Evolutionary conservation across 2,329 filamentous ascomycete genomes (phyloP).

Genomic region (Colletotrichum musae): DNA sequence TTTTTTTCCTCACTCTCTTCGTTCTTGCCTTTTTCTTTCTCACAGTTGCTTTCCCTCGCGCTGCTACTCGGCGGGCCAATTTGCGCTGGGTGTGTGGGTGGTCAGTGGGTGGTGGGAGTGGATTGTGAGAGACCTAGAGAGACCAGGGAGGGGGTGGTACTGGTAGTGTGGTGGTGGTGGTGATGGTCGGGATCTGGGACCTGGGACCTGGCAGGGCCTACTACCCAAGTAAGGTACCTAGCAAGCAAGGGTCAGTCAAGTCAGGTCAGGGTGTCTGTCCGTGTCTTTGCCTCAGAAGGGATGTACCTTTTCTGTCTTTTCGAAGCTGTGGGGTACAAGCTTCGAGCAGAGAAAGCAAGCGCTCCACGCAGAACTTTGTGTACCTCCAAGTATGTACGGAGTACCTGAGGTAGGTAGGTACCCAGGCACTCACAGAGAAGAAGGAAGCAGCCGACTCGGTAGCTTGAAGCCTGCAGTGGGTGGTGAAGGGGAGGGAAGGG

Average conservation of each 20-base stretch:
- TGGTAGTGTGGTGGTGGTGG: neutral
- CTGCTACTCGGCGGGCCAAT: slow-evolving; percentile 28
- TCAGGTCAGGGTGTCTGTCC: slow-evolving; percentile 13
- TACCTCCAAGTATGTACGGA: neutral
- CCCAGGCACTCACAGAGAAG: neutral
- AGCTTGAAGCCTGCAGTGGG: neutral
- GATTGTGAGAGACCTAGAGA: neutral
- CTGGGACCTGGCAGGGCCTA: slow-evolving; percentile 32
- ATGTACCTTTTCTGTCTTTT: neutral
- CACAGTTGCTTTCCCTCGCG: neutral
- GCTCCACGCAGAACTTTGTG: neutral
- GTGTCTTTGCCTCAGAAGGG: neutral
- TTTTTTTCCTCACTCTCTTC: slow-evolving; percentile 3
- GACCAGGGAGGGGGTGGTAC: slow-evolving; percentile 7
- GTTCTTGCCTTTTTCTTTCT: neutral
- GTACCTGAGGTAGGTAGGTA: neutral
- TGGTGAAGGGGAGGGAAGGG: neutral
- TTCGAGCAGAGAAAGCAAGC: neutral
- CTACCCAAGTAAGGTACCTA: neutral
- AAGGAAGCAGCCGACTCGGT: too few relatives aligned
- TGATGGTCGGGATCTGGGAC: slow-evolving; percentile 19
- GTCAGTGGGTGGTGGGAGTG: slow-evolving; percentile 9
- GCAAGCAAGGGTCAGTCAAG: slow-evolving; percentile 24
- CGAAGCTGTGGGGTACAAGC: too few relatives aligned
- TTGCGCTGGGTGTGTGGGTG: slow-evolving; percentile 24